Conservation (phyloP, 1,284 basidiomycete genomes). For the Fomes fomentarius region DNA sequence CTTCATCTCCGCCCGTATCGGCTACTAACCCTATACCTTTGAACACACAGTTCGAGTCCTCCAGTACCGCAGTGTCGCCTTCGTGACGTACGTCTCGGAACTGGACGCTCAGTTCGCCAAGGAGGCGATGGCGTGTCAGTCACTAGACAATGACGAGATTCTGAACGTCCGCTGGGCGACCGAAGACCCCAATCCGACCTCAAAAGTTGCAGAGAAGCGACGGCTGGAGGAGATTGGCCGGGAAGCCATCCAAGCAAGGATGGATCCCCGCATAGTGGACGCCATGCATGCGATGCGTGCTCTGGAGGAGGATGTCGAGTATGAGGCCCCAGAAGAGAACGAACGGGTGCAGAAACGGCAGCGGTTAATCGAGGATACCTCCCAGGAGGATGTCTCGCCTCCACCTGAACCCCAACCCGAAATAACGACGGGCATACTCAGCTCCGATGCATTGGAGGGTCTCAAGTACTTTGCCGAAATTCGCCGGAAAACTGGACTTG, state of each 20-base stretch:
- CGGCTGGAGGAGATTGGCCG: constrained; percentile 82
- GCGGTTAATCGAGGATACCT: constrained; percentile 36
- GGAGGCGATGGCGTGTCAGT: constrained; percentile 99
- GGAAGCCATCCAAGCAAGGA: constrained; percentile 81
- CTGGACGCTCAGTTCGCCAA: constrained; percentile 94
- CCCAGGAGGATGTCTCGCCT: constrained; percentile 28
- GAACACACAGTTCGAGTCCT: constrained; percentile 89
- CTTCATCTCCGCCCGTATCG: not conserved
- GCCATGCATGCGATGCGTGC: constrained; percentile 83
- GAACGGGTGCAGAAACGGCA: constrained; percentile 38
- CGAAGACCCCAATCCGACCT: constrained; percentile 92
- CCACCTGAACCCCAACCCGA: constrained; percentile 30
- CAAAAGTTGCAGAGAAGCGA: constrained; percentile 83
- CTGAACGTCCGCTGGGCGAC: constrained; percentile 98
- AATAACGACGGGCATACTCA: constrained; percentile 61
- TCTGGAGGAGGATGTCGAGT: constrained; percentile 77
- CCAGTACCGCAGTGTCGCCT: constrained; percentile 94
- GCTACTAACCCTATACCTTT: not conserved
- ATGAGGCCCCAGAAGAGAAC: constrained; percentile 45
- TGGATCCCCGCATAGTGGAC: constrained; percentile 85
- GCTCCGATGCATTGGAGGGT: constrained; percentile 81
- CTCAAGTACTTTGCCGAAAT: constrained; percentile 87
- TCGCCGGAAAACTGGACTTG: constrained; percentile 56
- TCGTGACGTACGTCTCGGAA: constrained; percentile 94
- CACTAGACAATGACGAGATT: constrained; percentile 96